Evolutionary conservation across 1,139 yeast species (phyloP).

Genomic region (Lodderomyces theae): DNA sequence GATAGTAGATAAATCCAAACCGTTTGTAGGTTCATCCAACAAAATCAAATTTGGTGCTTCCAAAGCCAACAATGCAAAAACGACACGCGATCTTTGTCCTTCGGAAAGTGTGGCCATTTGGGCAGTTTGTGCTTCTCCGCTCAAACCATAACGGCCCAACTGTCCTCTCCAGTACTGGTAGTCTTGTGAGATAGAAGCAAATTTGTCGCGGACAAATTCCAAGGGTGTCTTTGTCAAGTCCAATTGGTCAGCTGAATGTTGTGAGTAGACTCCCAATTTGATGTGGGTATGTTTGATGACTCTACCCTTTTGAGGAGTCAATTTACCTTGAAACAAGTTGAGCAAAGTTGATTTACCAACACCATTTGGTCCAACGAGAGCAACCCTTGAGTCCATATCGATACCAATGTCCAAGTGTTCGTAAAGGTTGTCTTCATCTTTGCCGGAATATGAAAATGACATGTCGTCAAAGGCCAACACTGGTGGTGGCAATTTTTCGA

Average conservation of each 20-base stretch:
- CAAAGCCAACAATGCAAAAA: constrained; percentile 90
- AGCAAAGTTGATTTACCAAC: constrained; percentile 96
- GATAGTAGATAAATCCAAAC: constrained; percentile 96
- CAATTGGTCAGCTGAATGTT: constrained; percentile 97
- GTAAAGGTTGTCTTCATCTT: constrained; percentile 82
- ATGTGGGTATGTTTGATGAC: constrained; percentile 96
- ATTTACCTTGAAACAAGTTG: constrained; percentile 93
- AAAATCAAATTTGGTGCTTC: constrained; percentile 93
- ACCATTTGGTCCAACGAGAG: constrained; percentile 99
- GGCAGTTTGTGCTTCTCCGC: constrained; percentile 98
- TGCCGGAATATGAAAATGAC: constrained; percentile 88
- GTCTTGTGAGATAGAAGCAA: constrained; percentile 87
- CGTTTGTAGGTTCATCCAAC: constrained; percentile 99
- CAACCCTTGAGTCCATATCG: constrained; percentile 98
- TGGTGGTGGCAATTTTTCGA: constrained; percentile 98
- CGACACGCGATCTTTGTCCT: constrained; percentile 99
- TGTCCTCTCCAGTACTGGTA: constrained; percentile 99
- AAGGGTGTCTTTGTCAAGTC: constrained; percentile 92
- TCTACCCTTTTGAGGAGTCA: constrained; percentile 88
- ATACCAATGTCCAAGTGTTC: constrained; percentile 94
- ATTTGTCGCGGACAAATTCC: constrained; percentile 95
- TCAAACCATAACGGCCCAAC: constrained; percentile 95
- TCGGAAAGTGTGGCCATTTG: constrained; percentile 98
- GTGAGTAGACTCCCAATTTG: constrained; percentile 97
- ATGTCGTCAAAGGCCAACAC: constrained; percentile 95